phyloP scores from a whole-genome alignment of 768 basidiomycete genomes.

The Lactifluus piperatus region DNA sequence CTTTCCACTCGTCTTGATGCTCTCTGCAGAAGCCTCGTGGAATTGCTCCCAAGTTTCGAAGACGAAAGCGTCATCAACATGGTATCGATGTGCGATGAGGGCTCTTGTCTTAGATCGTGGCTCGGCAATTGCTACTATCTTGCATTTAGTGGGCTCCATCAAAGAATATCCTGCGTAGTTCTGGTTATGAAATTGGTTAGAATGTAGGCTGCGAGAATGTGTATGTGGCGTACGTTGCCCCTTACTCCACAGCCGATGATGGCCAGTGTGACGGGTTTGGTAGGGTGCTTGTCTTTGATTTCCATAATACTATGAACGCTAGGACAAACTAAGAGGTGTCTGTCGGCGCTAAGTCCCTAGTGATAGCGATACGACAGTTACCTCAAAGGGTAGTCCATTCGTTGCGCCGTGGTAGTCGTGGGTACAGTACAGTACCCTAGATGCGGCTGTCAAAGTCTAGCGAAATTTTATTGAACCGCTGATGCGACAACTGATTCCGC shows the following conservation, averaged over 20 bases:
- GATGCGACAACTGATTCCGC: conserved; percentile 69
- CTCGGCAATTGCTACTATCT: conserved; percentile 79
- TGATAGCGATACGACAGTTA: too few relatives aligned
- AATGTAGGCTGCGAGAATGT: background rate
- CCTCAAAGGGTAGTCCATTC: too few relatives aligned
- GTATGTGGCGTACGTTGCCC: conserved; percentile 47
- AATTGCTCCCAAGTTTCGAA: conserved; percentile 70
- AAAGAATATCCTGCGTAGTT: conserved; percentile 58
- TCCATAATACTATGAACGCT: conserved; percentile 20
- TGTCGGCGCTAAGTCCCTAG: background rate
- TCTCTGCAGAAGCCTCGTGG: conserved; percentile 55
- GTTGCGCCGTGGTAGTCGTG: too few relatives aligned
- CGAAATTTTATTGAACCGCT: background rate
- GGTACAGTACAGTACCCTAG: too few relatives aligned
- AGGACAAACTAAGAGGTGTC: background rate
- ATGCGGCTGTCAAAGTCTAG: too few relatives aligned
- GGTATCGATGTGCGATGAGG: conserved; percentile 46
- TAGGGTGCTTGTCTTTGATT: conserved; percentile 11
- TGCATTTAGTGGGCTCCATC: conserved; percentile 51
- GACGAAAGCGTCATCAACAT: conserved; percentile 57
- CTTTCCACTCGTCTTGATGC: conserved; percentile 51
- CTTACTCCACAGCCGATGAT: conserved; percentile 80
- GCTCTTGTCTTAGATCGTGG: conserved; percentile 60
- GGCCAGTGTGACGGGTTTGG: conserved; percentile 54
- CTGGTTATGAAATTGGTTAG: conserved; percentile 28